Base-by-base conservation (phyloP, 495 filamentous ascomycete species). In the Talaromyces proteolyticus region DNA sequence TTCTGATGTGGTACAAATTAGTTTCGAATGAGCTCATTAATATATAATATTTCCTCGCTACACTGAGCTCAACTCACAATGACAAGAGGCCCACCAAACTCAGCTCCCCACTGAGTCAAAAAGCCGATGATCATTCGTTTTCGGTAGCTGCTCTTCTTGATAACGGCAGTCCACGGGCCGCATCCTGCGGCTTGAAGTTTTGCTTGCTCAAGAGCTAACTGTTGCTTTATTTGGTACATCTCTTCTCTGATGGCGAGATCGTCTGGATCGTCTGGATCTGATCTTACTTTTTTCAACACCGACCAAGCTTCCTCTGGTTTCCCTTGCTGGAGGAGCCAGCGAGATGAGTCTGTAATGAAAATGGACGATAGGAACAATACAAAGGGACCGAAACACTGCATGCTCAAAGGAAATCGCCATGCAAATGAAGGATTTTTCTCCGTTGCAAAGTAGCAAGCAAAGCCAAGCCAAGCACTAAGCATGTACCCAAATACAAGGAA, bases 351-450 rank as follows among this genome's bases (percentile, higher is more conserved):
- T 14, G 72, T 72, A 6, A 76, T 58, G 58, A 61, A 70, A 2
- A 59, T 57, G 2, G 61, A 68, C 6, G 69, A 68, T 12, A 62
- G 34, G 10, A 74, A 55, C 7, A 78, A 54, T 2, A 73, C 51
- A 25, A 77, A 43, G 0, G 75, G 60, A 1, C 67, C 61, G 4
- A 70, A 49, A 38, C 59, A 64, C 45, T 75, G 68, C 22, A 78
- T 56, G 16, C 69, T 68, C 3, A 78, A 53, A 5, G 66, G 67
- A 29, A 77, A 76, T 24, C 74, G 52, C 74, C 74, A 75, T 11
- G 65, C 64, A 52, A 75, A 70, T 1, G 50, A 55, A 4, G 65
- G 55, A n/a, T 64, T 45, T 10, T 59, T 54, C 19, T 47, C 55
- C n/a, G 63, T 54, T 6, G 60, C 62, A 42, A 62, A 73, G 47